A percentile compares a stretch with the other conserved stretches of the same genome.
Conservation (phyloP, 768 basidiomycete genomes). For the Suillus spraguei region DNA sequence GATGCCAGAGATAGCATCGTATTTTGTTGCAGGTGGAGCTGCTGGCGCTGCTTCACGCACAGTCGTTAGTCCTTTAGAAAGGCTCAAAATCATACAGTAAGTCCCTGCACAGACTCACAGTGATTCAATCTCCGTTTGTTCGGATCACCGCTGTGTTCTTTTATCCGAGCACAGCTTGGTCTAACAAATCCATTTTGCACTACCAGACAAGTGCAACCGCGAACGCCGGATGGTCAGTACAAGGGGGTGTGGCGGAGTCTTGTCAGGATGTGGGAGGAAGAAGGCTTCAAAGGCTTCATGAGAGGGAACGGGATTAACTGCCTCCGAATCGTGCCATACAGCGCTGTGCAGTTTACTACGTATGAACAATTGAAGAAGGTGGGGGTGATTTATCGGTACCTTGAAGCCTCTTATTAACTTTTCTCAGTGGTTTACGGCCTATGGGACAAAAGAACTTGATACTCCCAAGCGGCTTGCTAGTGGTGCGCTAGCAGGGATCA, state of each 20-base stretch:
- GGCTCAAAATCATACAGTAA: slow-evolving; percentile 96
- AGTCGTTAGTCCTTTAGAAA: slow-evolving; percentile 88
- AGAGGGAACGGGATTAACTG: slow-evolving; percentile 93
- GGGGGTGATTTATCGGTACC: slow-evolving; percentile 15
- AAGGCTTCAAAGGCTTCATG: slow-evolving; percentile 93
- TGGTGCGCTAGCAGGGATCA: slow-evolving; percentile 92
- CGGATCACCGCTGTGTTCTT: not conserved
- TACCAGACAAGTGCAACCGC: slow-evolving; percentile 86
- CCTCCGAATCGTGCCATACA: slow-evolving; percentile 91
- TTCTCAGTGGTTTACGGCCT: slow-evolving; percentile 66
- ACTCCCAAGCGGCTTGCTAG: slow-evolving; percentile 84
- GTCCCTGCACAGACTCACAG: slow-evolving; percentile 30
- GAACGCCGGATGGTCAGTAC: slow-evolving; percentile 64
- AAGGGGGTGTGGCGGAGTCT: slow-evolving; percentile 85
- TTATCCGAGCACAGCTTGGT: slow-evolving; percentile 9
- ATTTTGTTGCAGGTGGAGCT: slow-evolving; percentile 57
- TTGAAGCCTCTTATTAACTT: slow-evolving; percentile 7
- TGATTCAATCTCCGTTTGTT: slow-evolving; percentile 5
- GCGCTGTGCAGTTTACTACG: slow-evolving; percentile 83
- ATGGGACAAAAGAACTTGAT: slow-evolving; percentile 77
- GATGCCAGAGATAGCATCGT: slow-evolving; percentile 39
- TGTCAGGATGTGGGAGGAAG: slow-evolving; percentile 86
- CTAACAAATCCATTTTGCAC: slow-evolving; percentile 12
- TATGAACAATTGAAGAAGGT: slow-evolving; percentile 93
- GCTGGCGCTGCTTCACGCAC: slow-evolving; percentile 79